Percentiles rank a stretch among this genome's conserved stretches.
phyloP scores from a whole-genome alignment of 2,329 filamentous ascomycete genomes.

The Colletotrichum sojae region DNA sequence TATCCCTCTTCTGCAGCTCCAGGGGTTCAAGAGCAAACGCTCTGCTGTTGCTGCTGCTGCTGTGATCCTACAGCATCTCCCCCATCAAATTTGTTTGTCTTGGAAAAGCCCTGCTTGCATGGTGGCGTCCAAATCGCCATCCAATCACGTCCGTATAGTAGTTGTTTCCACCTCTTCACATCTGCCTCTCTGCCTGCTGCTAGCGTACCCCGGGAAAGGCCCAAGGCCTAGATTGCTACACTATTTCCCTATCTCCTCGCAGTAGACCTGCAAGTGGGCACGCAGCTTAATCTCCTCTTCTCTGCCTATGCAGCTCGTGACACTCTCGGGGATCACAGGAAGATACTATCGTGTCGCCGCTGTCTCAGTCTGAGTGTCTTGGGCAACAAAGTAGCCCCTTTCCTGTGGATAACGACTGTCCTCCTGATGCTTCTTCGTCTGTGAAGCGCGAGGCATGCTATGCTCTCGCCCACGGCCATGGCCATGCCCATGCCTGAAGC shows the following conservation, averaged over 20 bases:
- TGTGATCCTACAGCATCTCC: not conserved
- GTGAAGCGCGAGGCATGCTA: slow-evolving; percentile 8
- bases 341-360: slow-evolving; percentile 6
- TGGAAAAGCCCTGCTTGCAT: slow-evolving; percentile 35
- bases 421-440: slow-evolving; percentile 21
- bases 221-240: not conserved
- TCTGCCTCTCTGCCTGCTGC: slow-evolving; percentile 1
- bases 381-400: not conserved
- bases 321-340: not conserved
- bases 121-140: slow-evolving; percentile 14
- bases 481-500: too few relatives aligned
- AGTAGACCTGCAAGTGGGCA: not conserved
- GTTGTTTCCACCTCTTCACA: not conserved
- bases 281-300: not conserved
- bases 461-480: not conserved
- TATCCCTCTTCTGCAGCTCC: slow-evolving; percentile 11
- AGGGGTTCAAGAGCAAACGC: slow-evolving; percentile 15
- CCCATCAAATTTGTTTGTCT: slow-evolving; percentile 3
- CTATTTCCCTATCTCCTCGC: not conserved
- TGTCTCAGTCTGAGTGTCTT: slow-evolving; percentile 12
- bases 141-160: not conserved
- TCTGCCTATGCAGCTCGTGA: not conserved
- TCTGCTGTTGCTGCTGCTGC: not conserved
- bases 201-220: slow-evolving; percentile 13
- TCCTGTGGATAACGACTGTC: slow-evolving; percentile 2